Base-by-base conservation (phyloP, 2,329 filamentous ascomycete species). In the Arthrobotrys iridis region DNA sequence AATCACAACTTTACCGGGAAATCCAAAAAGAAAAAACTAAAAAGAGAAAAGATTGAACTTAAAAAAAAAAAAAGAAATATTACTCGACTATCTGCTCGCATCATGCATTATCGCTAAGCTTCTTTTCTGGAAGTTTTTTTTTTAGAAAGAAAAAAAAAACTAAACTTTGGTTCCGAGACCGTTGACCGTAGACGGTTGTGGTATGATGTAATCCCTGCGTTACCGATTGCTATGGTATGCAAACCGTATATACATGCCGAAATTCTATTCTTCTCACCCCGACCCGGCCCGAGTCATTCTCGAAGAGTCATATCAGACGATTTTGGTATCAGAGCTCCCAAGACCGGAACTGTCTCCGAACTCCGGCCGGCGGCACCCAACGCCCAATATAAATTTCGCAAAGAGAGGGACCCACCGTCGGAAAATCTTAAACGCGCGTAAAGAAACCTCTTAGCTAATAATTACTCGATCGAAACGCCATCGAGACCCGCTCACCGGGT, bases 381-480 rank as follows among this genome's bases (percentile, higher is more conserved):
- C 50, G 24, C 26, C 24, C 13, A 5, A 8, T 10, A 24, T 30
- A 20, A 35, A 41, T 4, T 20, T 33, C 6, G n/a, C 1, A 59
- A 37, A 15, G 22, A 50, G n/a, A 22, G 30, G 24, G n/a, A n/a
- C n/a, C n/a, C n/a, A n/a, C n/a, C 26, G 20, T 50, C 60, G 30
- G 45, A 48, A 64, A 52, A 55, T 18, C 48, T 71, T 68, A 55
- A 65, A 46, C 71, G 71, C 62, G 55, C 63, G 60, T 50, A 64
- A 64, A 63, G 43, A 6, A 64, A 35, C 15, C 48, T 37, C 28
- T 75, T 75, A 68, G 71, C 63, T 75, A 75, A 75, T 28, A 52
- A 64, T 75, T 75, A 75, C 71, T 75, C 71, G 63, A 75, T 75
- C 2, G 71, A 58, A 75, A 68, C 52, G 55, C 59, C 60, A 43